These are phyloP conservation scores for Tolypocladium amazonense DNA, from an alignment of 2,329 filamentous ascomycete genomes.

Conservation along the genomic window DNA sequence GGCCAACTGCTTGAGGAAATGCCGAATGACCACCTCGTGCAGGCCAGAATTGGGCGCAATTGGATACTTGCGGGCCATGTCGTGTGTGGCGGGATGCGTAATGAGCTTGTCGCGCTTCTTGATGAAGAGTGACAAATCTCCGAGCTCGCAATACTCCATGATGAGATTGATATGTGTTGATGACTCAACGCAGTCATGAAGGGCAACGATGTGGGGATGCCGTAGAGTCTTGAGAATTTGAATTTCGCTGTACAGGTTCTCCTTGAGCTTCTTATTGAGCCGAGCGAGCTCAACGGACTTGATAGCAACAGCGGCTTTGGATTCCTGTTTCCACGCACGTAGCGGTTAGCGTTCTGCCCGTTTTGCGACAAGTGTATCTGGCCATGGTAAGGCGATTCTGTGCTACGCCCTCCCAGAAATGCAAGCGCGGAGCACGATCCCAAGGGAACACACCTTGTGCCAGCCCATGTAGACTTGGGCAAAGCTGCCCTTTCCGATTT, in stretches of 20 bases:
- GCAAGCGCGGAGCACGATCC: neutral
- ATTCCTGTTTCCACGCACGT: constrained; percentile 44
- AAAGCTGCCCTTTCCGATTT: constrained; percentile 97
- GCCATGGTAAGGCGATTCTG: neutral
- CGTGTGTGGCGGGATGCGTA: constrained; percentile 70
- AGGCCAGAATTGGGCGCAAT: constrained; percentile 74
- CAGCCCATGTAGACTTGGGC: constrained; percentile 85
- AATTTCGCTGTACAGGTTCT: constrained; percentile 93
- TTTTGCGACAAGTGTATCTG: constrained; percentile 1
- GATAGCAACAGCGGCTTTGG: constrained; percentile 78
- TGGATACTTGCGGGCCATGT: constrained; percentile 91
- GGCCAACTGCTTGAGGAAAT: constrained; percentile 90
- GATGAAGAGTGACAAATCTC: constrained; percentile 91
- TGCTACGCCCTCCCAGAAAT: neutral
- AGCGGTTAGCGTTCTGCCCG: neutral
- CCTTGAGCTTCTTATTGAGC: constrained; percentile 90
- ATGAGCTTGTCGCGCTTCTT: constrained; percentile 79
- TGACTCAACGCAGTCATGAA: constrained; percentile 89
- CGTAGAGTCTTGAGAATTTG: constrained; percentile 87
- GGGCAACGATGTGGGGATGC: constrained; percentile 92
- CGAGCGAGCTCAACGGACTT: constrained; percentile 90
- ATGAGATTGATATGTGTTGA: constrained; percentile 85
- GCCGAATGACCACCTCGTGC: constrained; percentile 90
- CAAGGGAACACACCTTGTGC: constrained; percentile 52
- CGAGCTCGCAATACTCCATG: constrained; percentile 97